These are phyloP conservation scores for Talaromyces pinophilus DNA, from an alignment of 2,329 filamentous ascomycete genomes.

Conservation along the genomic window DNA sequence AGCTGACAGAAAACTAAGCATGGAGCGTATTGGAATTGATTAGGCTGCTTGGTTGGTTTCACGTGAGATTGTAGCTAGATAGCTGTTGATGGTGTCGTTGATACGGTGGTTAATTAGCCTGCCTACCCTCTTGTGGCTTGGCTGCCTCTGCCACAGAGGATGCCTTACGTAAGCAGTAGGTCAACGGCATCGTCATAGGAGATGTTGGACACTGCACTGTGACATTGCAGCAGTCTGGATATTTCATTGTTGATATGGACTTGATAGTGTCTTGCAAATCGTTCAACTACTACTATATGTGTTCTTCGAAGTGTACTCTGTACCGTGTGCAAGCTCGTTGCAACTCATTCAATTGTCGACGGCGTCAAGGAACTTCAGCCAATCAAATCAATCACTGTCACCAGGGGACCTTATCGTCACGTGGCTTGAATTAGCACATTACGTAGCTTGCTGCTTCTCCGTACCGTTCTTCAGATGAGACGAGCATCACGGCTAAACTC, in stretches of 20 bases:
- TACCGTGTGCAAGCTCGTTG: background rate
- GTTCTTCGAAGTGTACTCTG: too few relatives aligned
- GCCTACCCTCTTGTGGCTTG: slow-evolving; percentile 9
- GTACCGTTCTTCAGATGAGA: background rate
- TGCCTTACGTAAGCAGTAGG: slow-evolving; percentile 12
- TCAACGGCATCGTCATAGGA: background rate
- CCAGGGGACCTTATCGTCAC: background rate
- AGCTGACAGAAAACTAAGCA: background rate
- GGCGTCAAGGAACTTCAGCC: background rate
- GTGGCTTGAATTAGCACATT: background rate
- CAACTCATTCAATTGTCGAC: background rate
- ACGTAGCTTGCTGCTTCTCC: background rate
- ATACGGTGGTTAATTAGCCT: slow-evolving; percentile 3
- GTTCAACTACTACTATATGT: too few relatives aligned
- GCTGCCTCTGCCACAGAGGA: background rate
- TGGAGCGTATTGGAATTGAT: background rate
- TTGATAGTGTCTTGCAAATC: background rate
- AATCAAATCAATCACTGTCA: background rate
- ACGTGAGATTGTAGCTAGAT: slow-evolving; percentile 5
- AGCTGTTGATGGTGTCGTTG: background rate
- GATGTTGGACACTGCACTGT: background rate
- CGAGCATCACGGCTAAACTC: background rate
- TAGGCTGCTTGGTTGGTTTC: background rate
- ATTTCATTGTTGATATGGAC: background rate
- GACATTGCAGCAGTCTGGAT: background rate